Conservation (phyloP, 2,329 filamentous ascomycete species). For the Xylaria hypoxylon region DNA sequence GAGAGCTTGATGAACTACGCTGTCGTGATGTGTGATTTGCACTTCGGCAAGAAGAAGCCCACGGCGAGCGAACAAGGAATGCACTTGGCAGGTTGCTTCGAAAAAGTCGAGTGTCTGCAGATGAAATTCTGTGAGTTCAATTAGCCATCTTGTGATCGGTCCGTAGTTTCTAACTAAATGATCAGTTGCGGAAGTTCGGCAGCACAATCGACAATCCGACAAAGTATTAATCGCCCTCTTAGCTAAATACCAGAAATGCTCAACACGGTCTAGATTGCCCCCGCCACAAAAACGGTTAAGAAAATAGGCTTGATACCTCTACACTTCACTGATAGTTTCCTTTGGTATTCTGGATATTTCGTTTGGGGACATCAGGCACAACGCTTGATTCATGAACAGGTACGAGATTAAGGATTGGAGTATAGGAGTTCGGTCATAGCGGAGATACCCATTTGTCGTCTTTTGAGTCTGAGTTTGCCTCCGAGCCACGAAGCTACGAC, state of each 20-base stretch:
- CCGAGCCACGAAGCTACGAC: constrained; percentile 35
- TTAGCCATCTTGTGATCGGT: constrained; percentile 3
- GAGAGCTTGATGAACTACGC: constrained; percentile 45
- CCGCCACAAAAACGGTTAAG: constrained; percentile 42
- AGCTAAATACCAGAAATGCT: constrained; percentile 42
- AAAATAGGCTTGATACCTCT: constrained; percentile 35
- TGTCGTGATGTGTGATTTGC: constrained; percentile 49
- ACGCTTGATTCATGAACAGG: constrained; percentile 25
- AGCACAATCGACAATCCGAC: constrained; percentile 39
- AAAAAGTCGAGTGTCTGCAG: constrained; percentile 39
- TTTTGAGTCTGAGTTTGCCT: constrained; percentile 46
- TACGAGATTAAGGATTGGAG: constrained; percentile 30
- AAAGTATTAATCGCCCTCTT: constrained; percentile 43
- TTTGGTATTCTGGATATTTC: constrained; percentile 22
- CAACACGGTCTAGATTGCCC: constrained; percentile 39
- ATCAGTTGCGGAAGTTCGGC: constrained; percentile 40
- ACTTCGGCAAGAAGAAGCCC: constrained; percentile 48
- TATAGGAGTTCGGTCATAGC: constrained; percentile 48
- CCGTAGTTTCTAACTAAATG: constrained; percentile 18
- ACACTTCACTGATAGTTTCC: constrained; percentile 10
- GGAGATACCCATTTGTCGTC: constrained; percentile 48
- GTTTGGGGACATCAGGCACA: constrained; percentile 17
- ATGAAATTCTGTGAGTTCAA: constrained; percentile 45
- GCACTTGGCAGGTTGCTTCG: constrained; percentile 41
- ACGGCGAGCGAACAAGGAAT: constrained; percentile 36